phyloP scores from a whole-genome alignment of 768 basidiomycete species.

The Postia placenta region DNA sequence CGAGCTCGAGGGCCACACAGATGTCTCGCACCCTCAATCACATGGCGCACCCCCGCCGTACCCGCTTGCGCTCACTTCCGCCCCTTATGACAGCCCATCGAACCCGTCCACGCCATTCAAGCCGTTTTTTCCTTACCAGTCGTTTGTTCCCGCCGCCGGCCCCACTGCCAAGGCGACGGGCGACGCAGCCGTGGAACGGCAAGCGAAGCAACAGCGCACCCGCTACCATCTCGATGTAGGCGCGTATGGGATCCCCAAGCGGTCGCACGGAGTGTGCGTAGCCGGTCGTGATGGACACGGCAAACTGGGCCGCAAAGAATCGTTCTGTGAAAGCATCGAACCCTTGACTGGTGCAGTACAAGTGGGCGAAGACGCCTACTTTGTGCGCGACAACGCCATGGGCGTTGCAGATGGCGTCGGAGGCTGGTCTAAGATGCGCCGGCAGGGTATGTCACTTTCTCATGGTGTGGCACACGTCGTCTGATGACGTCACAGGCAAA shows the following conservation, averaged over 20 bases:
- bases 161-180: conserved; percentile 10
- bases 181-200: conserved; percentile 8
- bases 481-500: conserved; percentile 3
- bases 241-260: conserved; percentile 83
- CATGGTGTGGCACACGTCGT: too few relatives aligned
- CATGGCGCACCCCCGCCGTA: conserved; percentile 28
- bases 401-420: conserved; percentile 96
- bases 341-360: conserved; percentile 54
- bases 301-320: conserved; percentile 8
- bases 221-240: conserved; percentile 64
- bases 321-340: conserved; percentile 11
- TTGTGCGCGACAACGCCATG: conserved; percentile 76
- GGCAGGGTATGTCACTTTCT: conserved; percentile 26
- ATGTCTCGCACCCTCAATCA: conserved; percentile 14
- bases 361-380: conserved; percentile 92
- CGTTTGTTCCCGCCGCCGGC: conserved; percentile 26
- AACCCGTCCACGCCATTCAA: conserved; percentile 26
- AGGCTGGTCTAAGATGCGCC: conserved; percentile 71
- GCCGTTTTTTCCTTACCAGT: conserved; percentile 34
- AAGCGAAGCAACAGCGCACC: conserved; percentile 24
- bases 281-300: conserved; percentile 21
- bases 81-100: conserved; percentile 28
- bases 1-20: conserved; percentile 34
- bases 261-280: conserved; percentile 15
- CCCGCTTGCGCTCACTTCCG: conserved; percentile 39